Evolutionary conservation across 2,329 filamentous ascomycete genomes (phyloP), one percentile per base, ranked within the genome.

Genomic region (Neonectria magnoliae): DNA sequence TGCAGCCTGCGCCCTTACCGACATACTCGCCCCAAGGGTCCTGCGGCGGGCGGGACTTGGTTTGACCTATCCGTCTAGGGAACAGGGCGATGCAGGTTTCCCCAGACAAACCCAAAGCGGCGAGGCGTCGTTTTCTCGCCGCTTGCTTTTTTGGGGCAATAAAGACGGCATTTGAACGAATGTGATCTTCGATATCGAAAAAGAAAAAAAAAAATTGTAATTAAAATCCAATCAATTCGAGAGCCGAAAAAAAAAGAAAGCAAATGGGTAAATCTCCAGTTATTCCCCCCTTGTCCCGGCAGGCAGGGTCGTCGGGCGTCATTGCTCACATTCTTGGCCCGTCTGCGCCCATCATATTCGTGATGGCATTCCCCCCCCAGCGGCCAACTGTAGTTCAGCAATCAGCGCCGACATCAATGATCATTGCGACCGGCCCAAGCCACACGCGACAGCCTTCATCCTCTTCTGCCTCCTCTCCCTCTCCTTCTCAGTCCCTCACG

Each of bases 81-180:
- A 47, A 57, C 38, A 52, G 20, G 13, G 29, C 29, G 29, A 27
- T 33, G 60, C 38, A 42, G 51, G 38, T 50, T 73, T 64, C 69
- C 71, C 71, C 71, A 33, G 68, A 57, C 65, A 71, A 65, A 48
- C 63, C 64, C 62, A 57, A 70, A 71, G 60, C 63, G 69, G 71
- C 68, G 65, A 70, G 66, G 71, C 71, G 71, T 69, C 67, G 65
- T 68, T 70, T 64, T 69, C 71, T 73, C 27, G 29, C 25, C 10
- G 57, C 22, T 60, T 60, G 33, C 36, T 38, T 42, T 41, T 41
- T 51, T 36, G 42, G 31, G 54, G 27, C 13, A 41, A 53, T 31
- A 42, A 42, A 38, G 6, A 53, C 38, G 41, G 48, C 55, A 3
- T 54, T n/a, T 29, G n/a, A 13, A 20, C n/a, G 31, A 51, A 51